Percentiles rank a stretch among this genome's conserved stretches.
Evolutionary conservation across 345 rosid species (phyloP).

Genomic region (Sapria himalayana): DNA sequence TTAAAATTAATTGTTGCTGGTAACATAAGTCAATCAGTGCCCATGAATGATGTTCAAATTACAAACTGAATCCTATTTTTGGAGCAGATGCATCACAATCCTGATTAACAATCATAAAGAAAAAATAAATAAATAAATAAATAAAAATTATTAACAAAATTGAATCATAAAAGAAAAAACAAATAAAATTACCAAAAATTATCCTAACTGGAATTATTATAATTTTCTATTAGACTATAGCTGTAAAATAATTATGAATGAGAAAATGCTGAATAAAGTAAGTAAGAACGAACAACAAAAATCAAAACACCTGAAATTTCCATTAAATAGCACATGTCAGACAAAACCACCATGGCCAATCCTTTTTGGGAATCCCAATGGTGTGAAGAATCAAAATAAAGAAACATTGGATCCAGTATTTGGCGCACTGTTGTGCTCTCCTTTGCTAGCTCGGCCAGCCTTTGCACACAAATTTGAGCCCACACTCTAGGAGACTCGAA

Average conservation of each 20-base stretch:
- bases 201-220: too few species aligned
- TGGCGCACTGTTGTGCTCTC: conserved; percentile 68
- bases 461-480: conserved; percentile 87
- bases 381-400: conserved; percentile 44
- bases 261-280: neutral
- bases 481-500: conserved; percentile 66
- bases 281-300: conserved; percentile 4
- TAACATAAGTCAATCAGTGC: too few species aligned
- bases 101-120: too few species aligned
- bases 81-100: too few species aligned
- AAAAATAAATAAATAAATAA: too few species aligned
- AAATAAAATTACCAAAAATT: too few species aligned
- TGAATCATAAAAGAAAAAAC: too few species aligned
- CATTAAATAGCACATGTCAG: conserved; percentile 51
- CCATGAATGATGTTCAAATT: too few species aligned
- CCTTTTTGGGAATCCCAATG: conserved; percentile 74
- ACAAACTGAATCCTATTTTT: too few species aligned
- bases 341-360: conserved; percentile 44
- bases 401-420: conserved; percentile 67
- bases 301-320: conserved; percentile 36
- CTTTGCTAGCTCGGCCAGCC: conserved; percentile 75
- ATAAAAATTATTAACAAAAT: too few species aligned
- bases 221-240: too few species aligned
- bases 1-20: too few species aligned
- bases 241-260: neutral